Percentiles rank a stretch among this genome's conserved stretches.
Evolutionary conservation across 371 early-diverging fungal genomes (phyloP).

Genomic region (Chytridiales sp.): DNA sequence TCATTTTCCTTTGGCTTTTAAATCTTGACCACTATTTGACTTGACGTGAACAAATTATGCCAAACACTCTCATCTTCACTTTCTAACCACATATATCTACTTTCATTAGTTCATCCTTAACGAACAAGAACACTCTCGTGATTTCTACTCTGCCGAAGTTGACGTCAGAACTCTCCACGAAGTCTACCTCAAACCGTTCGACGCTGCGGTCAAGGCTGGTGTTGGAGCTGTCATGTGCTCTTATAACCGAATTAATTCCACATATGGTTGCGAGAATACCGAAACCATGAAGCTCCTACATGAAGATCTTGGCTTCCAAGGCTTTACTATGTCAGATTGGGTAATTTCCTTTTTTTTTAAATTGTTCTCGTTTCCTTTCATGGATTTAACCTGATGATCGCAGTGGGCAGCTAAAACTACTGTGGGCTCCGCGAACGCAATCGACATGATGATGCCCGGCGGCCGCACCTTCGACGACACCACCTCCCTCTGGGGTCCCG

Average conservation of each 20-base stretch:
- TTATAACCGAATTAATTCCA: slow-evolving; percentile 54
- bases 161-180: slow-evolving; percentile 59
- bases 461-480: slow-evolving; percentile 25
- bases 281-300: slow-evolving; percentile 45
- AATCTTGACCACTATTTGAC: neutral
- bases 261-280: slow-evolving; percentile 54
- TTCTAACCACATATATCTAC: neutral
- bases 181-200: slow-evolving; percentile 59
- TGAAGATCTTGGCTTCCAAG: slow-evolving; percentile 49
- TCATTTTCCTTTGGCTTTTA: neutral
- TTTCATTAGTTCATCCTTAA: slow-evolving; percentile 34
- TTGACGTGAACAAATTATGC: neutral
- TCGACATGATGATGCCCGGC: neutral
- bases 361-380: no score
- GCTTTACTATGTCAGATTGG: slow-evolving; percentile 45
- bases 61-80: neutral
- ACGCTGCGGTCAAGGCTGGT: slow-evolving; percentile 58
- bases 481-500: no score
- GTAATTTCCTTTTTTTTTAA: slow-evolving; percentile 27
- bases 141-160: slow-evolving; percentile 26
- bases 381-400: no score
- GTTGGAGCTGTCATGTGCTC: slow-evolving; percentile 60
- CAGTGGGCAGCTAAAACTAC: slow-evolving; percentile 57
- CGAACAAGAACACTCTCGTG: slow-evolving; percentile 45
- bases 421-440: slow-evolving; percentile 61